phyloP scores from a whole-genome alignment of 2,329 filamentous ascomycete species.

The Sporothrix humicola region DNA sequence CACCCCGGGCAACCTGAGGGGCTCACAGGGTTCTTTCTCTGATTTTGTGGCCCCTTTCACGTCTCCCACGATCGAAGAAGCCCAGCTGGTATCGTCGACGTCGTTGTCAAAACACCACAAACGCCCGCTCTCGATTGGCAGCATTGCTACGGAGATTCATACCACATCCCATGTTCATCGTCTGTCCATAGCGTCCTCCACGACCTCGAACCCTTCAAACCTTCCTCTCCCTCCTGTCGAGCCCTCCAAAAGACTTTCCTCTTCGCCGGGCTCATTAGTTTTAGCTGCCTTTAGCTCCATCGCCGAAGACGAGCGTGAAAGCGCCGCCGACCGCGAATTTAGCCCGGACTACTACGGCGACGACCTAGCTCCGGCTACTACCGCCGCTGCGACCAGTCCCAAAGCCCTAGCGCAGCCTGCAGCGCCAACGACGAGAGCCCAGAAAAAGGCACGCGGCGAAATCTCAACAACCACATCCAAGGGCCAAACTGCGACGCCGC shows the following conservation, averaged over 20 bases:
- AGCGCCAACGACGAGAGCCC: conserved; percentile 39
- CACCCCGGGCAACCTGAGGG: conserved; percentile 64
- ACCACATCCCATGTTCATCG: conserved; percentile 66
- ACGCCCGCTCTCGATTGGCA: conserved; percentile 57
- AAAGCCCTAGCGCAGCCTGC: neutral
- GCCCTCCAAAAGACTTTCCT: conserved; percentile 61
- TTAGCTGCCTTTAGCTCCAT: conserved; percentile 41
- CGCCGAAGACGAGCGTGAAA: conserved; percentile 25
- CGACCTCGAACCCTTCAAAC: conserved; percentile 44
- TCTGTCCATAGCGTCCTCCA: conserved; percentile 48
- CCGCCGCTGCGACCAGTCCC: conserved; percentile 38
- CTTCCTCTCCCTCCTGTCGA: conserved; percentile 65
- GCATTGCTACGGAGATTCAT: conserved; percentile 56
- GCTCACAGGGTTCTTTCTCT: conserved; percentile 52
- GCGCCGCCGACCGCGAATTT: neutral
- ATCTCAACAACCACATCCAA: conserved; percentile 36
- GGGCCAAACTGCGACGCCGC: conserved; percentile 64
- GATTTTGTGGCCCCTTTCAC: conserved; percentile 50
- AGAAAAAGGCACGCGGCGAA: conserved; percentile 52
- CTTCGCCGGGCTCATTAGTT: conserved; percentile 58
- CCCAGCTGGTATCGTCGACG: conserved; percentile 40
- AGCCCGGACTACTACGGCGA: conserved; percentile 26
- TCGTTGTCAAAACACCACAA: conserved; percentile 44
- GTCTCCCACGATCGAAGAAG: conserved; percentile 39
- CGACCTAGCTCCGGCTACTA: conserved; percentile 40